Conservation (phyloP, 1,284 basidiomycete species). For the Neonothopanus nambi region DNA sequence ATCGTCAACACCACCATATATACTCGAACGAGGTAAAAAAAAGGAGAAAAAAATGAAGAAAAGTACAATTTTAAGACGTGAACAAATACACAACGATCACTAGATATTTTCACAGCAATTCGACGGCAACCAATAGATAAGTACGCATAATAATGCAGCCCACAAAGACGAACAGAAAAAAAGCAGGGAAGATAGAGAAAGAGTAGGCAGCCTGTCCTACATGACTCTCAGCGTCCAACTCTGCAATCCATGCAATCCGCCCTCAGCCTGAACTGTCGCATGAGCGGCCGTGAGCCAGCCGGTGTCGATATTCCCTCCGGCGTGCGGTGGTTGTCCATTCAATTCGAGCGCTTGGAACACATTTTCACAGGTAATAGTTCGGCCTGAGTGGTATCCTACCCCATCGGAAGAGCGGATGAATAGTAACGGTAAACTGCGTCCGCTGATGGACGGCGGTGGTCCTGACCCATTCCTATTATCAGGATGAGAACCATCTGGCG, state of each 20-base stretch:
- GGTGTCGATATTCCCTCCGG: slow-evolving; percentile 48
- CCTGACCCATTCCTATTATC: slow-evolving; percentile 16
- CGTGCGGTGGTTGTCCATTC: slow-evolving; percentile 38
- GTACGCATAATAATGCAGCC: slow-evolving; percentile 7
- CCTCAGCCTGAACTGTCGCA: slow-evolving; percentile 57
- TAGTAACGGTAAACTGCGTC: slow-evolving; percentile 67
- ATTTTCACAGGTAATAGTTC: slow-evolving; percentile 82
- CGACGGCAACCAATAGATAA: slow-evolving; percentile 14
- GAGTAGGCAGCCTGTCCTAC: slow-evolving; percentile 45
- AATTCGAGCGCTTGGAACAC: slow-evolving; percentile 70
- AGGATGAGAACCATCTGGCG: slow-evolving; percentile 27
- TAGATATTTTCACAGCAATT: slow-evolving; percentile 15
- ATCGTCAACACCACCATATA: too few species aligned
- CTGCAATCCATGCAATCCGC: slow-evolving; percentile 45
- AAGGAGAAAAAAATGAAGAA: neutral
- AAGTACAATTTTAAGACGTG: too few species aligned
- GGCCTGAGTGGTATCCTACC: slow-evolving; percentile 81
- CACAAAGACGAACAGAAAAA: slow-evolving; percentile 7
- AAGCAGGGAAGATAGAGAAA: neutral
- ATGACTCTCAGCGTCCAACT: slow-evolving; percentile 78
- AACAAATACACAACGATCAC: slow-evolving; percentile 1
- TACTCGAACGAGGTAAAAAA: neutral
- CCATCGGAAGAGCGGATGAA: slow-evolving; percentile 78
- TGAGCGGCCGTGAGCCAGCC: slow-evolving; percentile 69
- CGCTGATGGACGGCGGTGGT: slow-evolving; percentile 51